Base-by-base conservation (phyloP, 2,329 filamentous ascomycete genomes). In the Trichoderma endophyticum region DNA sequence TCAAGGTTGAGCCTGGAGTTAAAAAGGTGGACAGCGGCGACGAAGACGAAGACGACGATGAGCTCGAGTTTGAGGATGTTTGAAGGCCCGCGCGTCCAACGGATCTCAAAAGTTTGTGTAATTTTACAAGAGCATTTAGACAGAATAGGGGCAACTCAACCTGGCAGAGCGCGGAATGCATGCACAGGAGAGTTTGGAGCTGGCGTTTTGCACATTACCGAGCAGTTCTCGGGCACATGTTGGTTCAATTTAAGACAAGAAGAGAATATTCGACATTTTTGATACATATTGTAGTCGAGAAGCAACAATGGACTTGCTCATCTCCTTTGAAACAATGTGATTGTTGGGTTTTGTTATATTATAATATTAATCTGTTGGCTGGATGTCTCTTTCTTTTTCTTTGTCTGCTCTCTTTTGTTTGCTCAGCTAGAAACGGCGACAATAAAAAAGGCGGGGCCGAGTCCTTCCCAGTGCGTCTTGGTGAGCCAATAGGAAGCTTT, bases 31-130 rank as follows among this genome's bases (percentile, higher is more conserved):
- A 86, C 30, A 78, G 77, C 12, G 76, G 76, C n/a, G 80, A 80
- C 32, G 84, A 86, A n/a, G 83, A 86, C 14, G 82, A 81, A 6
- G 82, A 82, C 39, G 86, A 88, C 28, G 86, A 87, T 34, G 86
- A 87, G 57, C 78, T 89, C 73, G 87, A 89, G 75, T 90, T 90
- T 78, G 88, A 89, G 76, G 88, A 90, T 77, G 87, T 89, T 0
- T 85, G 76, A 74, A 61, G 5, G 9, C 28, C 9, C 21, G 18
- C 24, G 12, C 24, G 15, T 24, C 24, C 32, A 30, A 26, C 4
- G 18, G 5, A n/a, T n/a, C n/a, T 26, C 26, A 15, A 48, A 39
- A 39, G 26, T 32, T 32, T 32, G 30, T 24, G 24, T 14, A 7
- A 15, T 24, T 43, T 51, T 54, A 54, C 48, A 54, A 24, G 5